A percentile compares a stretch with the other conserved stretches of the same genome.
These are phyloP conservation scores for Gnomoniopsis smithogilvyi DNA, from an alignment of 2,329 filamentous ascomycete species.

Conservation along the genomic window DNA sequence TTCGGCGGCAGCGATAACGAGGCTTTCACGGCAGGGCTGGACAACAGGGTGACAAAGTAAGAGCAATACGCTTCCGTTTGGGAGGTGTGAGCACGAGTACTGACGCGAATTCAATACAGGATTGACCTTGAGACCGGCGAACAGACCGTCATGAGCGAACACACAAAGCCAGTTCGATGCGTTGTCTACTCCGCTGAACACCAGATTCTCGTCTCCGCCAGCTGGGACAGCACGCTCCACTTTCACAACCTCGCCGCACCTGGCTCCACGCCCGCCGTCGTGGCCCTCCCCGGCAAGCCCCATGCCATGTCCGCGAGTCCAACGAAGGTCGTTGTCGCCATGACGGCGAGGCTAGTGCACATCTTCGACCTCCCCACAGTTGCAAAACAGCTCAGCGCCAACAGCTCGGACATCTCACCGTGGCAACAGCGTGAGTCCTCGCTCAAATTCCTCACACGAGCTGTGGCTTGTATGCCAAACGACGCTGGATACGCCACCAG, in stretches of 20 bases:
- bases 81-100: neutral
- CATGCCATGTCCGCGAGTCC: constrained; percentile 78
- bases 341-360: constrained; percentile 89
- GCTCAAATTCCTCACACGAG: constrained; percentile 92
- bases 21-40: constrained; percentile 82
- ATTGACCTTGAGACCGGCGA: constrained; percentile 70
- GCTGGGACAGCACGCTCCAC: constrained; percentile 91
- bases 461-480: constrained; percentile 93
- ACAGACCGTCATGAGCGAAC: constrained; percentile 73
- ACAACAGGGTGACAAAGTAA: constrained; percentile 79
- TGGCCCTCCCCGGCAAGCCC: constrained; percentile 79
- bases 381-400: constrained; percentile 47
- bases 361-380: constrained; percentile 86
- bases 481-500: constrained; percentile 90
- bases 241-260: constrained; percentile 65
- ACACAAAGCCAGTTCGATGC: constrained; percentile 75
- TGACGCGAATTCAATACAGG: constrained; percentile 25
- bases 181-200: constrained; percentile 78
- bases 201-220: constrained; percentile 79
- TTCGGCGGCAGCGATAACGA: constrained; percentile 81
- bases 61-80: constrained; percentile 10
- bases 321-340: constrained; percentile 87
- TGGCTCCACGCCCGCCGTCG: constrained; percentile 54
- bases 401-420: constrained; percentile 58
- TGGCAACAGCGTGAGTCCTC: constrained; percentile 95